Percentiles rank a stretch among this genome's conserved stretches.
These are phyloP conservation scores for Pinus albicaulis DNA, from an alignment of 75 land plant species.

Conservation along the genomic window DNA sequence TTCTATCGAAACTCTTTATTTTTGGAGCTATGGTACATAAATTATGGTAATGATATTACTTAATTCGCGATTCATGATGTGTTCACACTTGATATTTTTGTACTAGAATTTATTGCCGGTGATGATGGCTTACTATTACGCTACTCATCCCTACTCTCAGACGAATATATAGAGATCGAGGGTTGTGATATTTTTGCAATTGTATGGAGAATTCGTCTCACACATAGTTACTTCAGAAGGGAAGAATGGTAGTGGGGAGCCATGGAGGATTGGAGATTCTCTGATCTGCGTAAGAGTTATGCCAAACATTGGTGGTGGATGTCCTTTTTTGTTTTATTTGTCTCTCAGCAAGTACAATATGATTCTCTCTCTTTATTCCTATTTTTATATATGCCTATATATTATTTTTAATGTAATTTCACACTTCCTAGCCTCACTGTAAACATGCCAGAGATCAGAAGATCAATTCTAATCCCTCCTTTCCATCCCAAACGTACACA, in stretches of 20 bases:
- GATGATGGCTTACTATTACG: conserved; percentile 76
- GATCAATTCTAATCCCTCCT: neutral
- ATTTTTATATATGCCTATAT: neutral
- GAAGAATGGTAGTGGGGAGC: conserved; percentile 95
- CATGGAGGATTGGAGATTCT: conserved; percentile 94
- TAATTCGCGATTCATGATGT: too few species aligned
- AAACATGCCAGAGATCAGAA: neutral
- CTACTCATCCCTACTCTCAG: conserved; percentile 55
- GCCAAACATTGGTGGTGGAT: conserved; percentile 91
- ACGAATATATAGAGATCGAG: conserved; percentile 48
- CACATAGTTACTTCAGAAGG: conserved; percentile 85
- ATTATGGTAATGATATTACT: too few species aligned
- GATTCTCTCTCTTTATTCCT: neutral
- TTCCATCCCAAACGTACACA: neutral
- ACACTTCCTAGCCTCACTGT: neutral
- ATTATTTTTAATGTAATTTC: neutral
- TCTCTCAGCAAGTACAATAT: conserved; percentile 80
- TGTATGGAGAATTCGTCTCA: conserved; percentile 90
- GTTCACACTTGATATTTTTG: conserved; percentile 89
- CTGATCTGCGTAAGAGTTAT: conserved; percentile 56
- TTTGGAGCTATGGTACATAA: too few species aligned
- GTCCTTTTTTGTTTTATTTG: conserved; percentile 81
- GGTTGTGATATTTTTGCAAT: conserved; percentile 56
- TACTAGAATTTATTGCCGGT: conserved; percentile 96
- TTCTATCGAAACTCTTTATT: too few species aligned